phyloP scores from a whole-genome alignment of 129 eudicot species.

The Lactuca saligna region DNA sequence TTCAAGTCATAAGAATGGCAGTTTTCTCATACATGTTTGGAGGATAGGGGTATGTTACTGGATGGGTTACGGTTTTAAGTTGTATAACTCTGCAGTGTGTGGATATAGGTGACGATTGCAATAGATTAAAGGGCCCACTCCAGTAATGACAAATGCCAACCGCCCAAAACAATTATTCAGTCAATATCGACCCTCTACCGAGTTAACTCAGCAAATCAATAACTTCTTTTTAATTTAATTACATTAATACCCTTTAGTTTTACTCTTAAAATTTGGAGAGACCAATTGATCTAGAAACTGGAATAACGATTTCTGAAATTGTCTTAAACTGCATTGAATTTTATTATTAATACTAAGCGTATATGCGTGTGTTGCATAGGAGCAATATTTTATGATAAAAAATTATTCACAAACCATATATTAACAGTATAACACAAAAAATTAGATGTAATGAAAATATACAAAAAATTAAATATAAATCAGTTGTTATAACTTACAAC shows the following conservation, averaged over 20 bases:
- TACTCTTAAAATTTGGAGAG: too few species aligned
- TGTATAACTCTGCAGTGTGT: background rate
- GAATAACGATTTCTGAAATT: too few species aligned
- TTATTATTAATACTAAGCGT: too few species aligned
- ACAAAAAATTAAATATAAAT: too few species aligned
- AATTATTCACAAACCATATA: too few species aligned
- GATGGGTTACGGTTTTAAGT: constrained; percentile 7
- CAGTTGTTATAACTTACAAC: too few species aligned
- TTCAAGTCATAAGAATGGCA: background rate
- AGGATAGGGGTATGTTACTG: background rate
- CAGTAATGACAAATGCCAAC: constrained; percentile 20
- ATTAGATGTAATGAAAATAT: too few species aligned
- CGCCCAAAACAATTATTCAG: constrained; percentile 17
- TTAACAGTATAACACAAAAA: too few species aligned
- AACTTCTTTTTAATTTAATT: background rate
- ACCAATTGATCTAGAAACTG: background rate
- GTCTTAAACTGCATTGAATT: too few species aligned
- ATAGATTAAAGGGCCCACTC: constrained; percentile 15
- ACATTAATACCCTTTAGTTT: too few species aligned
- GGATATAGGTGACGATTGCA: constrained; percentile 22
- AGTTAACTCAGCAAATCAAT: constrained; percentile 3
- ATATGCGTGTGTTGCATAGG: too few species aligned
- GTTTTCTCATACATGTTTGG: constrained; percentile 5
- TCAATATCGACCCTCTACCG: constrained; percentile 1
- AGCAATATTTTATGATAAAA: too few species aligned